These are phyloP conservation scores for Tritrichomonas musculus DNA, from an alignment of 208 protist genomes.

Conservation along the genomic window DNA sequence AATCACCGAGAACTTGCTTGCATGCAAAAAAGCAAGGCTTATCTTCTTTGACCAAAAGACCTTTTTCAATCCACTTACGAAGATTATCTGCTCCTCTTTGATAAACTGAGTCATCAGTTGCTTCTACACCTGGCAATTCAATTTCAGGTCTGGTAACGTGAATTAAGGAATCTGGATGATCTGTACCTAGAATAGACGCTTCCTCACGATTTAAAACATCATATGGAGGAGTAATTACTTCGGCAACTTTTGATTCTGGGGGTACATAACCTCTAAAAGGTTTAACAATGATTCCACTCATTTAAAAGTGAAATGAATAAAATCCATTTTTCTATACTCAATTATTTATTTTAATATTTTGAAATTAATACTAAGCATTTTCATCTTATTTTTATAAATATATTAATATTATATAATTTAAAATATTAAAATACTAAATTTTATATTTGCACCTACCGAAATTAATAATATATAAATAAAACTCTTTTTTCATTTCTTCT, in stretches of 20 bases:
- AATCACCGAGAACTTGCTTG: background rate
- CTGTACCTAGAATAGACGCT: background rate
- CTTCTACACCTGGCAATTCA: background rate
- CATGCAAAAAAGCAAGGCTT: slow-evolving; percentile 31
- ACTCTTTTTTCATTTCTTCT: no score
- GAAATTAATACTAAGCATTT: background rate
- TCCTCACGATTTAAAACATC: slow-evolving; percentile 27
- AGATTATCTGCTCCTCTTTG: slow-evolving; percentile 18
- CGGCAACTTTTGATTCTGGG: background rate
- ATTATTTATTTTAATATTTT: background rate
- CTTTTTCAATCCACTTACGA: background rate
- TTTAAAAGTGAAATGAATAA: background rate
- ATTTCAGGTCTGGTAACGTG: slow-evolving; percentile 29
- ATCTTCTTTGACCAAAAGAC: background rate
- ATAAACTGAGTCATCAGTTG: background rate
- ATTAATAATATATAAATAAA: no score
- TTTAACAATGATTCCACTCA: slow-evolving; percentile 24
- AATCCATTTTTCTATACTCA: background rate
- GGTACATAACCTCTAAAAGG: slow-evolving; percentile 10
- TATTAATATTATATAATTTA: no score
- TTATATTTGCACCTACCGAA: no score
- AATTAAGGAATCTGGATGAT: background rate
- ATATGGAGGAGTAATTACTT: background rate
- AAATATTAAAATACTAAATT: no score
- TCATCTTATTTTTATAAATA: background rate